Conservation (phyloP, 2,329 filamentous ascomycete species). For the Penicillium sp. region DNA sequence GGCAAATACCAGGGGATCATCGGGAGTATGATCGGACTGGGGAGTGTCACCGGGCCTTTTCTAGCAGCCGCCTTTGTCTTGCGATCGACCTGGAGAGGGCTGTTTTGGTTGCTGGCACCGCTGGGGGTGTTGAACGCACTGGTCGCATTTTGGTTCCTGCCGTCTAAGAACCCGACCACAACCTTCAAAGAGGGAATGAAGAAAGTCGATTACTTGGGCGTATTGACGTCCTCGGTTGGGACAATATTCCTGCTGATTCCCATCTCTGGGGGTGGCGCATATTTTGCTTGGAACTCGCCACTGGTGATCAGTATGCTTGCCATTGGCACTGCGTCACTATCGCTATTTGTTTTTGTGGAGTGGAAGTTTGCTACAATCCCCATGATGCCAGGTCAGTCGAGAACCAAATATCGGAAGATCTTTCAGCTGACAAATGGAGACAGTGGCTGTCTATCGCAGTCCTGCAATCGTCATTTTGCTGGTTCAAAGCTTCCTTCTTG, state of each 20-base stretch:
- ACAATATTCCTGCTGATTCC: conserved; percentile 59
- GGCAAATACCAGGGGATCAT: conserved; percentile 51
- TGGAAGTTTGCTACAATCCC: conserved; percentile 52
- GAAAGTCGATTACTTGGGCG: conserved; percentile 56
- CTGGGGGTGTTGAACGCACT: conserved; percentile 44
- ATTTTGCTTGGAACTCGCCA: conserved; percentile 48
- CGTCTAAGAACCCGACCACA: conserved; percentile 46
- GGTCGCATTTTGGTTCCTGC: conserved; percentile 48
- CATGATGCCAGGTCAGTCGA: conserved; percentile 48
- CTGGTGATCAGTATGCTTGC: conserved; percentile 57
- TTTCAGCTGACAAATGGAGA: not conserved
- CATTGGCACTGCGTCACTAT: conserved; percentile 44
- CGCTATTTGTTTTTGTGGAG: conserved; percentile 51
- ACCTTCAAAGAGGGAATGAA: conserved; percentile 46
- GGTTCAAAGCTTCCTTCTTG: conserved; percentile 55
- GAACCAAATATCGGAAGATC: not conserved
- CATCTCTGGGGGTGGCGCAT: conserved; percentile 55
- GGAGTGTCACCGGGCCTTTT: conserved; percentile 45
- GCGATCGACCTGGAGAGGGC: conserved; percentile 38
- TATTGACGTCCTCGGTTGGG: conserved; percentile 50
- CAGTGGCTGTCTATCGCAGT: conserved; percentile 49
- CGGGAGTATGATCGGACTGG: conserved; percentile 41
- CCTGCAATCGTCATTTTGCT: conserved; percentile 52
- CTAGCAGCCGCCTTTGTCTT: conserved; percentile 44
- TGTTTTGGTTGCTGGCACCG: conserved; percentile 50